Conservation (phyloP, 169 alveolate genomes). For the Plasmodium vinckei region DNA sequence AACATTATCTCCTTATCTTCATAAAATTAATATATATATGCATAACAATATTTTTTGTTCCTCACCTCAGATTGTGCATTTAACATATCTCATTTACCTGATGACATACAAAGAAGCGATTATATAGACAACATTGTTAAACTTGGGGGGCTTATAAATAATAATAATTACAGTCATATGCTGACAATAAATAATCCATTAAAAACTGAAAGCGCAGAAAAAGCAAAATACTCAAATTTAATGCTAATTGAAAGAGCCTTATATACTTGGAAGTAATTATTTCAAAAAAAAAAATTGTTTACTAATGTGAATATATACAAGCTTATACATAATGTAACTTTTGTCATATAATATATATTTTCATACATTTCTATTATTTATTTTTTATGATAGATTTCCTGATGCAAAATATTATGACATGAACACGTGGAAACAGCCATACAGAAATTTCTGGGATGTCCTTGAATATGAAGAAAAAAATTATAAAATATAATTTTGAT, state of each 20-base stretch:
- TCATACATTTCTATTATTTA: neutral
- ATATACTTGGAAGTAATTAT: slow-evolving; percentile 56
- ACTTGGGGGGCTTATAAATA: slow-evolving; percentile 50
- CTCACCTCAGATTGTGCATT: slow-evolving; percentile 25
- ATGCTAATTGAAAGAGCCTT: slow-evolving; percentile 70
- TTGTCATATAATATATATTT: too few species aligned
- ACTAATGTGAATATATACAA: neutral
- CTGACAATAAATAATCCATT: slow-evolving; percentile 25
- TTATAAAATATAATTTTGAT: neutral
- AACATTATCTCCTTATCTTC: neutral
- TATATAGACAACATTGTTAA: slow-evolving; percentile 46
- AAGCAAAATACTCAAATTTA: slow-evolving; percentile 21
- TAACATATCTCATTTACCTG: slow-evolving; percentile 43
- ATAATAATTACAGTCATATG: slow-evolving; percentile 35
- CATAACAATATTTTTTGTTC: neutral
- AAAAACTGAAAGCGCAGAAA: slow-evolving; percentile 22
- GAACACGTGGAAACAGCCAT: slow-evolving; percentile 25
- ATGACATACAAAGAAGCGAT: slow-evolving; percentile 57
- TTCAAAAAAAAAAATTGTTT: neutral
- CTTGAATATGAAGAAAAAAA: slow-evolving; percentile 73
- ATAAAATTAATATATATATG: too few species aligned
- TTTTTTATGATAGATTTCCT: slow-evolving; percentile 16
- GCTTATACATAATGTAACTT: neutral
- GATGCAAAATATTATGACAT: slow-evolving; percentile 48
- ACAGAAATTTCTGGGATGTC: slow-evolving; percentile 70